Evolutionary conservation across 331 rosid genomes (phyloP).

Genomic region (Pyracantha coccinea): DNA sequence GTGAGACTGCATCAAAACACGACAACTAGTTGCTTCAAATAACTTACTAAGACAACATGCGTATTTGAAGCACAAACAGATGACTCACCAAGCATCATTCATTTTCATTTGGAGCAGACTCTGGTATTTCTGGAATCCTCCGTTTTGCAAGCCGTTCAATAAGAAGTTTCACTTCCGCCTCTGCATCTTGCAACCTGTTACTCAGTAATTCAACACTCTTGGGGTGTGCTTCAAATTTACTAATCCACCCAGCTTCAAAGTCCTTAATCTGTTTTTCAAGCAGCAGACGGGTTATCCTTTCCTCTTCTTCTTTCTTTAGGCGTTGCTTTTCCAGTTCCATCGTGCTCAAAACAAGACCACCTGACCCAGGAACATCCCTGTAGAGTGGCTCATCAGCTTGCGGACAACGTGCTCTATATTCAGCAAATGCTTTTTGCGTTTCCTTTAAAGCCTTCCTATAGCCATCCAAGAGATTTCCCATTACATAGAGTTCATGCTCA

Average conservation of each 20-base stretch:
- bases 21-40: not conserved
- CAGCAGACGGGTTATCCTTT: constrained; percentile 29
- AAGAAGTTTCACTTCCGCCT: constrained; percentile 35
- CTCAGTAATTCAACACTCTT: constrained; percentile 24
- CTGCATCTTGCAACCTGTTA: constrained; percentile 35
- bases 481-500: constrained; percentile 66
- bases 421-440: constrained; percentile 52
- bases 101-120: not conserved
- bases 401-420: constrained; percentile 49
- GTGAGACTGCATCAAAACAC: not conserved
- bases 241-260: constrained; percentile 41
- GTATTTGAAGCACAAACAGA: not conserved
- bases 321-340: constrained; percentile 69
- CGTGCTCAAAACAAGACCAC: constrained; percentile 80
- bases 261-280: constrained; percentile 39
- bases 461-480: constrained; percentile 61
- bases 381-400: constrained; percentile 77
- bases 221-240: constrained; percentile 28
- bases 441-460: constrained; percentile 76
- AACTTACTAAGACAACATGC: not conserved
- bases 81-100: constrained; percentile 1
- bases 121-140: constrained; percentile 31
- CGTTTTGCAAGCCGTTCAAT: constrained; percentile 33
- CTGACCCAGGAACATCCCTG: constrained; percentile 84
- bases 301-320: constrained; percentile 77